Percentiles rank a stretch among this genome's conserved stretches.
Conservation (phyloP, 305 asterid species). For the Rubia tinctorum region DNA sequence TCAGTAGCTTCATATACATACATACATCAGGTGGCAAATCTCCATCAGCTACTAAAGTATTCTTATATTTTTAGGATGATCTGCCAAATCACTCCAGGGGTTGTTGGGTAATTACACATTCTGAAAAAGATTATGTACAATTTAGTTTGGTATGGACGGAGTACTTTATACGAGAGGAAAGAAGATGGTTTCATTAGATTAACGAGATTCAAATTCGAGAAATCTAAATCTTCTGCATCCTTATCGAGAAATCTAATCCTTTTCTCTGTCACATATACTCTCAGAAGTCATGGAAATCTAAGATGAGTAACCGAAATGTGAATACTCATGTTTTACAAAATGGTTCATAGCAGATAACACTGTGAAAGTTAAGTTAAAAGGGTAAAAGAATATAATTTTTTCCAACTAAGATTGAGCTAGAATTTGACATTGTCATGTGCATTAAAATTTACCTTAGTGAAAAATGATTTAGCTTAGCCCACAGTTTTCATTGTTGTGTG, state of each 20-base stretch:
- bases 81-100: background rate
- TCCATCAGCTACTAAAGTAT: background rate
- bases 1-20: slow-evolving; percentile 9
- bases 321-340: background rate
- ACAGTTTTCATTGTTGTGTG: slow-evolving; percentile 27
- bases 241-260: no score
- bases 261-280: no score
- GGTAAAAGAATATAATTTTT: background rate
- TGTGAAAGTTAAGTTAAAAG: no score
- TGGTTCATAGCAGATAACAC: background rate
- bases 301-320: no score
- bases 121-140: background rate
- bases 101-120: no score
- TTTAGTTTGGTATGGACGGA: no score
- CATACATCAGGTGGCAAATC: slow-evolving; percentile 2
- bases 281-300: no score
- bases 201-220: no score
- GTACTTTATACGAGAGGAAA: no score
- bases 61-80: background rate
- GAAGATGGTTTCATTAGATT: no score
- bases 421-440: background rate
- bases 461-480: background rate
- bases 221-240: no score
- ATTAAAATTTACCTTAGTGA: background rate
- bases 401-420: slow-evolving; percentile 12